These are phyloP conservation scores for Lecanoromycetidae sp. DNA, from an alignment of 2,329 filamentous ascomycete species.

Conservation along the genomic window DNA sequence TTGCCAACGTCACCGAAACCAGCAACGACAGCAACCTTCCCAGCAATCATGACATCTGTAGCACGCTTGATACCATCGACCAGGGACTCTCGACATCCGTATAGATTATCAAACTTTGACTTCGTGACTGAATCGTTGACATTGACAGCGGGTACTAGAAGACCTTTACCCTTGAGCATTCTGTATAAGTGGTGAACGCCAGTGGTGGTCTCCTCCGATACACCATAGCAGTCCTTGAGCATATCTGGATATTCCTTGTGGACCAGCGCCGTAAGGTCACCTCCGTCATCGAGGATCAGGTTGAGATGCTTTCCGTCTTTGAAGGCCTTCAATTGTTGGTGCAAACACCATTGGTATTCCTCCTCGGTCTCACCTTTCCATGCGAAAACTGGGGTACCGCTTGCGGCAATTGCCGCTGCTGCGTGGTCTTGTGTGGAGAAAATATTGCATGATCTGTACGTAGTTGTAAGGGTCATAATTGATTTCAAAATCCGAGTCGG, in stretches of 20 bases:
- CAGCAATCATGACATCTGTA: constrained; percentile 99
- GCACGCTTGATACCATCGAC: constrained; percentile 99
- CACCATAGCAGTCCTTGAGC: constrained; percentile 96
- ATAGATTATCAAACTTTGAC: constrained; percentile 99
- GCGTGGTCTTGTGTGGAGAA: constrained; percentile 99
- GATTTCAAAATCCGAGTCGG: constrained; percentile 31
- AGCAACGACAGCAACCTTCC: constrained; percentile 94
- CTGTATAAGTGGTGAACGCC: constrained; percentile 99
- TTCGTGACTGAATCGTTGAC: constrained; percentile 99
- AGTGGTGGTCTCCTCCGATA: constrained; percentile 98
- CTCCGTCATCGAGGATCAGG: constrained; percentile 97
- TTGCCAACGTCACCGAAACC: constrained; percentile 99
- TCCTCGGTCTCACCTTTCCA: constrained; percentile 95
- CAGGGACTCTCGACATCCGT: constrained; percentile 97
- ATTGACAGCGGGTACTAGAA: constrained; percentile 93
- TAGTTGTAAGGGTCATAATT: constrained; percentile 32
- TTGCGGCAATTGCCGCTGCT: constrained; percentile 88
- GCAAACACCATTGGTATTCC: constrained; percentile 98
- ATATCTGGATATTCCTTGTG: constrained; percentile 97
- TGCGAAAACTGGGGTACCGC: constrained; percentile 77
- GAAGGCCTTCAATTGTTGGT: constrained; percentile 96
- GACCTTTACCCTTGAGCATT: constrained; percentile 84
- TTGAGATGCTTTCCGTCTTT: constrained; percentile 94
- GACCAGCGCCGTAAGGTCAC: constrained; percentile 89
- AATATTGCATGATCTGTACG: constrained; percentile 64